Base-by-base conservation (phyloP, 371 early-diverging fungal genomes). In the Mortierella sp. region DNA sequence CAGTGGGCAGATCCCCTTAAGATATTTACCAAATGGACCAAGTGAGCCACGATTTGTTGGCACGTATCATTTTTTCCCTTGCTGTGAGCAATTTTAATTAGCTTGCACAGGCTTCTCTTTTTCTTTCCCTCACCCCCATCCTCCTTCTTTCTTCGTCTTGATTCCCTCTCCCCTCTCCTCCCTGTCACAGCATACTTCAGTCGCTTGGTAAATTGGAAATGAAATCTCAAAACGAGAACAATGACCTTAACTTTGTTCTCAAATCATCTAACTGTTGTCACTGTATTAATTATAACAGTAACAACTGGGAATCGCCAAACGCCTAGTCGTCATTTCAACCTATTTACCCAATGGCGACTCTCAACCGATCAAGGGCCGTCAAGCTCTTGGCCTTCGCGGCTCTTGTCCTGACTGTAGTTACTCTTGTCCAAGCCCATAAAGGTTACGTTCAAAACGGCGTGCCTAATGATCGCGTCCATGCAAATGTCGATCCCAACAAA, bases 401-500 rank as follows among this genome's bases (percentile, higher is more conserved):
- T 19, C 36, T 77, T 47, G 53, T 69, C 61, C 33, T 77, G 40
- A 48, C 66, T 38, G 41, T 59, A 41, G 33, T 79, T 41, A 55
- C 68, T 2, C 59, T 79, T 58, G 74, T 74, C 41, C 62, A 70
- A 1, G 76, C 81, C 22, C 81, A 81, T 41, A 65, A 62, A 32
- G 63, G 65, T 13, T 65, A 57, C 9, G 21, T 52, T 28, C 52
- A 45, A 32, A 66, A 64, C 40, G 58, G 60, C 24, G 63, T 79
- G 5, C 80, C 80, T 53, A 70, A 79, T 40, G 75, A 79, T 53
- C 58, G 53, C 47, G 48, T 66, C 40, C 81, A 80, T 38, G 76
- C 75, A 53, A 71, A 80, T 38, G 76, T 58, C 41, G 72, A 80
- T 36, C 72, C 72, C 21, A 71, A 22, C 50, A 62, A 71, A 10